These are phyloP conservation scores for Suillus ampliporus DNA, from an alignment of 768 basidiomycete species.

Conservation along the genomic window DNA sequence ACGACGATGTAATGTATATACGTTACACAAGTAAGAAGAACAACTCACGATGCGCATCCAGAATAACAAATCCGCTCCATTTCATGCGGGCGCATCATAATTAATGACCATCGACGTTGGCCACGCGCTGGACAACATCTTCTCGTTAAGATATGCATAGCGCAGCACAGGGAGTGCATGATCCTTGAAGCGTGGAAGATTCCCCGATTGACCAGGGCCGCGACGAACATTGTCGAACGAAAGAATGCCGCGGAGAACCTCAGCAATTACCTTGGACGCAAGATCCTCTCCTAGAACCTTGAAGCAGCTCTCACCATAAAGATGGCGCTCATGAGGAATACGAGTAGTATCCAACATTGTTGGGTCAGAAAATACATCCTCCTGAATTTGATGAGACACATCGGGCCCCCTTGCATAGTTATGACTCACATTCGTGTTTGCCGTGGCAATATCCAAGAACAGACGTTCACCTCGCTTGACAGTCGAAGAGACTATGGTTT, in stretches of 20 bases:
- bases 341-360: constrained; percentile 50
- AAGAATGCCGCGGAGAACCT: constrained; percentile 70
- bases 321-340: constrained; percentile 46
- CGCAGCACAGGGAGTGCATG: constrained; percentile 51
- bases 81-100: constrained; percentile 37
- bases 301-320: constrained; percentile 57
- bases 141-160: constrained; percentile 59
- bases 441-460: constrained; percentile 65
- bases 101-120: constrained; percentile 68
- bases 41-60: too few species aligned
- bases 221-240: constrained; percentile 62
- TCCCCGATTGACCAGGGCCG: constrained; percentile 71
- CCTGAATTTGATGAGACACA: constrained; percentile 39
- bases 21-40: too few species aligned
- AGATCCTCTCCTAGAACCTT: constrained; percentile 59
- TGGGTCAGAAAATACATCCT: constrained; percentile 56
- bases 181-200: constrained; percentile 62
- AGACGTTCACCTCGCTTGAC: constrained; percentile 57
- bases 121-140: constrained; percentile 64
- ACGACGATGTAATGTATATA: too few species aligned
- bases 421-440: constrained; percentile 60
- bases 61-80: too few species aligned
- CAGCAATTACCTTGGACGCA: constrained; percentile 61
- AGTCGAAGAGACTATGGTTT: constrained; percentile 45
- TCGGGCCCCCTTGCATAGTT: neutral